phyloP scores from a whole-genome alignment of 768 basidiomycete genomes.

The Cantharellus anzutake region DNA sequence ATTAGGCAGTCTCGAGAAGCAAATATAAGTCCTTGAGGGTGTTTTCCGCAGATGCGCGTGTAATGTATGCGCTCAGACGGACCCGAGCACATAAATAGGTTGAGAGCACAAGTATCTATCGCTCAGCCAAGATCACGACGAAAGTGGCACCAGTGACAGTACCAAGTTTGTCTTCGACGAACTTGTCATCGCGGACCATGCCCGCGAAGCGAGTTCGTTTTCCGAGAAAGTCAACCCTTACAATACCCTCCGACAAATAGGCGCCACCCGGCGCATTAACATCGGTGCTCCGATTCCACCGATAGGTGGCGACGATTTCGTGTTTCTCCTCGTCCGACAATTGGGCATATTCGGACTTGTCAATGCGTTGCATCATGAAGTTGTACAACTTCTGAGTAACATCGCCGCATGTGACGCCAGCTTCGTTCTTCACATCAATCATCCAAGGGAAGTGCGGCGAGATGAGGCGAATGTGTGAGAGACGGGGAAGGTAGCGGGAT shows the following conservation, averaged over 20 bases:
- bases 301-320: conserved; percentile 3
- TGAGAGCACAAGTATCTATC: neutral
- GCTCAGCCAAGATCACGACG: neutral
- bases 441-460: conserved; percentile 6
- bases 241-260: conserved; percentile 1
- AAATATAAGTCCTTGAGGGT: too few relatives aligned
- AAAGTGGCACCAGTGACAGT: neutral
- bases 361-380: conserved; percentile 6
- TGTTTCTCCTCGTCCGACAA: neutral
- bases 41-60: too few relatives aligned
- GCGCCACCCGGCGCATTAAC: conserved; percentile 7
- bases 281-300: conserved; percentile 8
- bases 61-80: too few relatives aligned
- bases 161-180: neutral
- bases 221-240: conserved; percentile 7
- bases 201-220: conserved; percentile 7
- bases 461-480: conserved; percentile 5
- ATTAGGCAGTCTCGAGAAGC: too few relatives aligned
- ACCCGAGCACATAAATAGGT: too few relatives aligned
- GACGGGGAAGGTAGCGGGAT: conserved; percentile 9
- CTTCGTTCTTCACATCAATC: conserved; percentile 5
- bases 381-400: conserved; percentile 5
- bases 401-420: conserved; percentile 5
- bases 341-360: neutral
- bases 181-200: conserved; percentile 5